These are phyloP conservation scores for Bruguiera sexangula DNA, from an alignment of 345 rosid genomes.

Conservation along the genomic window DNA sequence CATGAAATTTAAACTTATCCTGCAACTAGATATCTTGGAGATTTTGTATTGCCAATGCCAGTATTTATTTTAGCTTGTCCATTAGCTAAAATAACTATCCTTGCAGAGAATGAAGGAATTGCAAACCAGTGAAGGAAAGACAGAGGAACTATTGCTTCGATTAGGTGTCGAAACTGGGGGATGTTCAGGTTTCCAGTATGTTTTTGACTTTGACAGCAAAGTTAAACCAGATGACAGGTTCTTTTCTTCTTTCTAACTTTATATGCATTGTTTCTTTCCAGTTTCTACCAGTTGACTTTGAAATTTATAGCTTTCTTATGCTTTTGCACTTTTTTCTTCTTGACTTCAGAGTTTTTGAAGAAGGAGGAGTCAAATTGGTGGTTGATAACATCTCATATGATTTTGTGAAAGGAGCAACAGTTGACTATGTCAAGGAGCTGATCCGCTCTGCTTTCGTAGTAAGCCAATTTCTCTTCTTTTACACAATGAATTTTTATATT, in stretches of 20 bases:
- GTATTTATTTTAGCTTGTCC: constrained; percentile 2
- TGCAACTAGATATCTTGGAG: neutral
- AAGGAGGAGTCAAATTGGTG: constrained; percentile 66
- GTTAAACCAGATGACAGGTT: constrained; percentile 81
- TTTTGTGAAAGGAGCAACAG: constrained; percentile 90
- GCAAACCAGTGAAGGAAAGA: constrained; percentile 48
- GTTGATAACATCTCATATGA: constrained; percentile 83
- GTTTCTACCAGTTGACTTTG: neutral
- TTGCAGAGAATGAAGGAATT: constrained; percentile 83
- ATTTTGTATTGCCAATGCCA: neutral
- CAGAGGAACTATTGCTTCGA: constrained; percentile 60
- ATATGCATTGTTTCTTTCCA: neutral
- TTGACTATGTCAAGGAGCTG: constrained; percentile 90
- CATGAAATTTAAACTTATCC: neutral
- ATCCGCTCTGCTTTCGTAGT: constrained; percentile 91
- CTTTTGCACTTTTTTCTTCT: neutral
- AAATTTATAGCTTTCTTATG: neutral
- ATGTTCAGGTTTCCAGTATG: constrained; percentile 95
- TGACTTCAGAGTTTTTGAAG: constrained; percentile 61
- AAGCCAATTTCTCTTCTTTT: constrained; percentile 15
- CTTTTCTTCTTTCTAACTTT: neutral
- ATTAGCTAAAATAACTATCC: constrained; percentile 18
- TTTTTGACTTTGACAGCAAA: constrained; percentile 66
- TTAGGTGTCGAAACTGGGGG: constrained; percentile 95
- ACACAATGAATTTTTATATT: neutral